Conservation (phyloP, 2,329 filamentous ascomycete species). For the Delphinella strobiligena region DNA sequence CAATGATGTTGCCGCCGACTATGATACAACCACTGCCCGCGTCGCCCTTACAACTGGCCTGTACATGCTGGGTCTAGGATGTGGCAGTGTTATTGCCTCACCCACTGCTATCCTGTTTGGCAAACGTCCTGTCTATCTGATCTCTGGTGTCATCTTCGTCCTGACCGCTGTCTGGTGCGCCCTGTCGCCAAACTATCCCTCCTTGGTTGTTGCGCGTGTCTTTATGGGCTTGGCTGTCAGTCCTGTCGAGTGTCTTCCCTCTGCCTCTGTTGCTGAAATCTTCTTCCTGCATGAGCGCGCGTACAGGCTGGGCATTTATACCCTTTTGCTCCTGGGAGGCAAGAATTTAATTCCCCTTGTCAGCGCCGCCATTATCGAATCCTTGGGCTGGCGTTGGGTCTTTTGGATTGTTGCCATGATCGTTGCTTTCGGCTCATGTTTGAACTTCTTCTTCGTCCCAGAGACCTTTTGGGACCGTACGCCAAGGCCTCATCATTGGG, state of each 20-base stretch:
- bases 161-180: constrained; percentile 74
- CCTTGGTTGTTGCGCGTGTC: constrained; percentile 68
- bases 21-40: constrained; percentile 53
- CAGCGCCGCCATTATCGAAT: constrained; percentile 71
- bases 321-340: constrained; percentile 71
- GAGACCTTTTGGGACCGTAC: constrained; percentile 94
- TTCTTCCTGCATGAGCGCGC: constrained; percentile 92
- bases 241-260: constrained; percentile 83
- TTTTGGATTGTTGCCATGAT: constrained; percentile 66
- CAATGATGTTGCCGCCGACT: constrained; percentile 58
- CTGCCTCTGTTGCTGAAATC: constrained; percentile 89
- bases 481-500: constrained; percentile 37
- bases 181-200: constrained; percentile 66
- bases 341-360: constrained; percentile 79
- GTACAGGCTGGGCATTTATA: constrained; percentile 88
- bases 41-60: constrained; percentile 83
- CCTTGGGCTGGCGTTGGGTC: constrained; percentile 56
- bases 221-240: constrained; percentile 82
- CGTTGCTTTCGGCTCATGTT: constrained; percentile 54
- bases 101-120: constrained; percentile 86
- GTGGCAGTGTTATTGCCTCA: constrained; percentile 73
- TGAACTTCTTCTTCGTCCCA: constrained; percentile 83
- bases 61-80: constrained; percentile 85
- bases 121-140: constrained; percentile 82
- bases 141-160: constrained; percentile 65